phyloP scores from a whole-genome alignment of 2,329 filamentous ascomycete genomes.

The Macrophomina pseudophaseolina region DNA sequence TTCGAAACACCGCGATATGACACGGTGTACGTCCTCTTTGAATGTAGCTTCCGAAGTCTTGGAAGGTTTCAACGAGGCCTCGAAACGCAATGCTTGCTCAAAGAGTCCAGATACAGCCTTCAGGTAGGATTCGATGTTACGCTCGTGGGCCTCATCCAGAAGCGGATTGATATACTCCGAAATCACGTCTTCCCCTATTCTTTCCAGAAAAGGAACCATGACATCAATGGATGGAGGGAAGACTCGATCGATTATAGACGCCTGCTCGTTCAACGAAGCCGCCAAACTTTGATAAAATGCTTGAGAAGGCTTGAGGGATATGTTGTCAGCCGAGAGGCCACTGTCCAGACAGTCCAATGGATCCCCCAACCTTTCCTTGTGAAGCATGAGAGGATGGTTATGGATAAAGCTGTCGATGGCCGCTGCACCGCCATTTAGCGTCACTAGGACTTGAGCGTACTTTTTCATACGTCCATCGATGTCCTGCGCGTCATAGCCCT shows the following conservation, averaged over 20 bases:
- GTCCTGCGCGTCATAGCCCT: slow-evolving; percentile 87
- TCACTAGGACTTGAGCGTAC: slow-evolving; percentile 84
- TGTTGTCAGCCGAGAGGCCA: slow-evolving; percentile 53
- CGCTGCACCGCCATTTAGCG: slow-evolving; percentile 78
- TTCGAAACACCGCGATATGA: slow-evolving; percentile 79
- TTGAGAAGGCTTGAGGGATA: slow-evolving; percentile 80
- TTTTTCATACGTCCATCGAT: slow-evolving; percentile 86
- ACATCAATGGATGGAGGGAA: slow-evolving; percentile 76
- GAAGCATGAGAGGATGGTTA: slow-evolving; percentile 82
- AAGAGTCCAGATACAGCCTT: slow-evolving; percentile 87
- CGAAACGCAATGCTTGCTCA: slow-evolving; percentile 81
- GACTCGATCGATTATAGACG: slow-evolving; percentile 77
- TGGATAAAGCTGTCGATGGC: slow-evolving; percentile 86
- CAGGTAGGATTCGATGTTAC: slow-evolving; percentile 76
- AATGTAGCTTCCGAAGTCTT: slow-evolving; percentile 66
- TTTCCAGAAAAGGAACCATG: slow-evolving; percentile 78
- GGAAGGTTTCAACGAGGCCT: slow-evolving; percentile 71
- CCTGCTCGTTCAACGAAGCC: slow-evolving; percentile 80
- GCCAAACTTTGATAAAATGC: slow-evolving; percentile 79
- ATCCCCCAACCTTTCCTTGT: slow-evolving; percentile 72
- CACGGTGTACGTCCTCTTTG: slow-evolving; percentile 67
- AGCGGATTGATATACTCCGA: slow-evolving; percentile 84
- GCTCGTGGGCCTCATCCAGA: slow-evolving; percentile 84
- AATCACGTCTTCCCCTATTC: slow-evolving; percentile 79
- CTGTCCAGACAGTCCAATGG: slow-evolving; percentile 78